Base-by-base conservation (phyloP, 2,329 filamentous ascomycete species). In the Cladophialophora exuberans region DNA sequence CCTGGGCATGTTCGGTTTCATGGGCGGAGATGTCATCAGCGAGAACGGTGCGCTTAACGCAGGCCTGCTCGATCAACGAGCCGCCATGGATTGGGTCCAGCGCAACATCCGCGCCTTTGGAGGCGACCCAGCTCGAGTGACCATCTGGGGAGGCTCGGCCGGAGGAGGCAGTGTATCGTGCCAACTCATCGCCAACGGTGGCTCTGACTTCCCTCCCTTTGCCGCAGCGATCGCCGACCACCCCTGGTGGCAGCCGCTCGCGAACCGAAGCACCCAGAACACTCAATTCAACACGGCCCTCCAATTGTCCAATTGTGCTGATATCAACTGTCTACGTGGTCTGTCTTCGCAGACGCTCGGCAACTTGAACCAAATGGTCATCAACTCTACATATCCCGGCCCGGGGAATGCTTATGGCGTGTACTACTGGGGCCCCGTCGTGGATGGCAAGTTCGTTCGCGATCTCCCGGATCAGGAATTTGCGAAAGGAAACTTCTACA, bases 1-100 rank as follows among this genome's bases (percentile, higher is more conserved):
- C 2, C 76, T 89, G 1, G 86, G 82, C 5, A 87, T 83, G 0
- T 91, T 90, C 57, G 89, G 88, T 0, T 92, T 91, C 72, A 46
- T 56, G 47, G 54, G 54, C 28, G 48, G 48, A 9, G 52, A 48
- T 22, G 41, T 22, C 23, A 39, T 54, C 25, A 31, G 36, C 28
- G 38, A 44, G 20, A 50, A 51, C 22, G 53, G 52, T 10, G 41
- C 45, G 11, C 11, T 50, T 35, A 73, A 73, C 36, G 60, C 70
- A 1, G 71, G 71, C n/a, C 71, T 72, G 46, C 55, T 71, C 2
- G 71, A 73, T 47, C 71, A 73, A 54, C 59, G 70, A 6, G 57
- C 67, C 13, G 71, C 63, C 25, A 61, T 73, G 6, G 63, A 72
- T 10, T 73, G 71, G 71, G 68, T 71, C 2, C 69, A 72, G 49